Base-by-base conservation (phyloP, 2,329 filamentous ascomycete species). In the Penicillium sp. region DNA sequence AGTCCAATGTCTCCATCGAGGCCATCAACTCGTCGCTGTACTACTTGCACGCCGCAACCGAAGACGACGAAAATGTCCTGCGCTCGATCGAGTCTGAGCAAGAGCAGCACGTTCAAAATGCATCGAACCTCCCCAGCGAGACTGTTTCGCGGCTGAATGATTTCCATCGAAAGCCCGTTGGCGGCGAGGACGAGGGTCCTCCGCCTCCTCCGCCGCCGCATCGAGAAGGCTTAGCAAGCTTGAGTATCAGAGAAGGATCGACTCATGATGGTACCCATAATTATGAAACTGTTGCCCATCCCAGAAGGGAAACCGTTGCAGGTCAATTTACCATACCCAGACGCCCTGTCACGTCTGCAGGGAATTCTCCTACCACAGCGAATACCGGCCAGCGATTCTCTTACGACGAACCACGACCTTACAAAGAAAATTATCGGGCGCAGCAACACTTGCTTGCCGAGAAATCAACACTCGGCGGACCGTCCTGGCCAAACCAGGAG, bases 21-120 rank as follows among this genome's bases (percentile, higher is more conserved):
- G 93, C 97, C 68, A 87, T 99, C 49, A 84, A 88, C 56, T 90
- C 86, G 65, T 96, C 88, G 14, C 81, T 99, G 5, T 99, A 97
- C 74, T 97, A 94, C 69, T 78, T 97, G 53, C 93, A 97, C 73
- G 82, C 95, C 40, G 83, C 90, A 58, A 79, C 81, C 1, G 82
- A 83, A 3, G 79, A 83, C 40, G 83, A 89, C 61, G 72, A 78
- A 24, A 65, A 64, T 46, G 59, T 77, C 21, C 66, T 76, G 16
- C 65, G 73, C 49, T 54, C 46, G 12, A 52, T 61, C 24, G 67
- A 73, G 61, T 65, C 71, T 48, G 72, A 76, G 59, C 63, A 70
- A 47, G 69, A 75, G 56, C 68, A 66, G 35, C 33, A 45, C 26
- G n/a, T 24, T 23, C 42, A 33, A 18, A 38, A 54, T 30, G 28